phyloP scores from a whole-genome alignment of 768 basidiomycete species.

The Kondoa subrosea region DNA sequence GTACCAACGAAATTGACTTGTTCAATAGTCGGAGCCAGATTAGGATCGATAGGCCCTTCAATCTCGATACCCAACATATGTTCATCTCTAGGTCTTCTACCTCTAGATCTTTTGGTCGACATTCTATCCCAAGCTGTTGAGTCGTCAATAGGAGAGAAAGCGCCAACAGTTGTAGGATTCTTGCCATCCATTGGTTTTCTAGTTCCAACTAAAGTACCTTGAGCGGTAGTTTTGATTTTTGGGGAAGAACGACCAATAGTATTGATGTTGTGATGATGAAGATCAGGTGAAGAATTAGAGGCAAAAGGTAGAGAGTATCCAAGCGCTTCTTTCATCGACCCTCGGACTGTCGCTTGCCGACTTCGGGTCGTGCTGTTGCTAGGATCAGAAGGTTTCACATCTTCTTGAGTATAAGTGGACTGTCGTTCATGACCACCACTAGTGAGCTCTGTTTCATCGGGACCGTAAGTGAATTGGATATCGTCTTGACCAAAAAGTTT shows the following conservation, averaged over 20 bases:
- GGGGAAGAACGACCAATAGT: neutral
- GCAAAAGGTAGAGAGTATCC: neutral
- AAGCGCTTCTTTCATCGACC: neutral
- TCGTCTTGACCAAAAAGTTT: neutral
- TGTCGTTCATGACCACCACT: neutral
- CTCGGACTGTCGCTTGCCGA: neutral
- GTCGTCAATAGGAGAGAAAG: slow-evolving; percentile 55
- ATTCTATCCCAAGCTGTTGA: slow-evolving; percentile 46
- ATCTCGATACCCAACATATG: slow-evolving; percentile 11
- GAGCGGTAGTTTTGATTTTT: neutral
- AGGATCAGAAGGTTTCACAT: neutral
- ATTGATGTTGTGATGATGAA: no score
- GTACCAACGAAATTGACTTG: slow-evolving; percentile 18
- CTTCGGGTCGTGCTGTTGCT: neutral
- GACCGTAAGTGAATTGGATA: no score
- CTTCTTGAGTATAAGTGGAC: neutral
- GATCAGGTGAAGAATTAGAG: neutral
- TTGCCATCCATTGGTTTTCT: slow-evolving; percentile 2
- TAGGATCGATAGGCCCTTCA: neutral
- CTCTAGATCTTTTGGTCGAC: slow-evolving; percentile 23
- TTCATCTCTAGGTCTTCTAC: slow-evolving; percentile 17
- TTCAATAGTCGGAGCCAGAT: slow-evolving; percentile 8
- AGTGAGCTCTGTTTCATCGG: no score
- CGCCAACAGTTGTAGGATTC: slow-evolving; percentile 40
- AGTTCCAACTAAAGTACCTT: slow-evolving; percentile 2